Evolutionary conservation across 345 rosid genomes (phyloP).

Genomic region (Linum lewisii): DNA sequence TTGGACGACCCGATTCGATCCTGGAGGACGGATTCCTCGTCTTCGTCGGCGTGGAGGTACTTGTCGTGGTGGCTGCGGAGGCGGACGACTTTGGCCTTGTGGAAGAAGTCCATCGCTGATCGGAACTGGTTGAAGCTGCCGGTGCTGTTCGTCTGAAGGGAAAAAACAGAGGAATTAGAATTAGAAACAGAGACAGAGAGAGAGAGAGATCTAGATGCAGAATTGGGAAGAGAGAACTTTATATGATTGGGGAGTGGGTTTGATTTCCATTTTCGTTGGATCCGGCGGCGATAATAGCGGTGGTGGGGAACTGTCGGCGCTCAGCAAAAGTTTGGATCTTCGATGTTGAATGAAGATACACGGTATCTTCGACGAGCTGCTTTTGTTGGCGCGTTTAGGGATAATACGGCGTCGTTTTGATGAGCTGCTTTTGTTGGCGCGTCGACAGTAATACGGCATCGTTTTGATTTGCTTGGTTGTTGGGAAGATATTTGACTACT

Average conservation of each 20-base stretch:
- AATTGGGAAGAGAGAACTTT: not conserved
- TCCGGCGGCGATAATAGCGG: not conserved
- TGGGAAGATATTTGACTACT: too few species aligned
- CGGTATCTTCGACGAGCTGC: too few species aligned
- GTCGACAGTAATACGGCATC: too few species aligned
- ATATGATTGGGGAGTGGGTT: not conserved
- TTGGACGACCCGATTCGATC: conserved; percentile 26
- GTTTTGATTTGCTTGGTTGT: too few species aligned
- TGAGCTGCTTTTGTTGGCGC: too few species aligned
- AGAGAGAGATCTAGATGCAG: not conserved
- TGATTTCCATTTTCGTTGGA: not conserved
- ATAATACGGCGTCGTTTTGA: too few species aligned
- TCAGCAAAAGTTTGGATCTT: too few species aligned
- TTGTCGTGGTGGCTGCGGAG: conserved; percentile 29
- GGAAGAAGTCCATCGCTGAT: conserved; percentile 1
- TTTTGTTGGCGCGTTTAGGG: too few species aligned
- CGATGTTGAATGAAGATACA: too few species aligned
- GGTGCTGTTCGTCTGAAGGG: not conserved
- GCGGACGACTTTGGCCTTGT: conserved; percentile 22
- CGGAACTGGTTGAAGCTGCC: conserved; percentile 1
- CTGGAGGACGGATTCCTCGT: conserved; percentile 20
- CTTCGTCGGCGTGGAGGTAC: conserved; percentile 24
- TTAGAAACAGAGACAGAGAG: not conserved
- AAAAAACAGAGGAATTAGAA: not conserved
- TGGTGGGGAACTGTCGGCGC: not conserved